Evolutionary conservation across 805 yeast species (phyloP), one percentile per base, ranked within the genome.

Genomic region (Candida jianshihensis): DNA sequence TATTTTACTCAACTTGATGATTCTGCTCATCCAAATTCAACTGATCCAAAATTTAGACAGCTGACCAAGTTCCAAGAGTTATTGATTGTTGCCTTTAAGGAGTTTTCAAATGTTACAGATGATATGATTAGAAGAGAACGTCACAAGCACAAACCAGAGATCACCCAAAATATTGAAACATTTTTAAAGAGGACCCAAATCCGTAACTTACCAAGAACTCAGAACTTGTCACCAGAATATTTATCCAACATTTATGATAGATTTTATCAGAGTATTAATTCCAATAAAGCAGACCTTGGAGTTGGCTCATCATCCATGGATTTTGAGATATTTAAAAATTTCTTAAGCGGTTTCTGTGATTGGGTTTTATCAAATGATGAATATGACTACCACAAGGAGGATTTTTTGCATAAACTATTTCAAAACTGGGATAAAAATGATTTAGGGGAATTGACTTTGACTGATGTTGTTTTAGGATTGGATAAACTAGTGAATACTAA

Each of bases 141-240:
- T 36, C 65, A 71, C 18, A 81, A 72, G 53, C 80, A 75, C 56
- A 78, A 88, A 57, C 77, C 79, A 46, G 75, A 79, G 31, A 90
- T 92, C 30, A 77, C 84, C 52, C 84, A 74, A 48, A 90, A 92
- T 37, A 87, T 90, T 42, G 95, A 92, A 47, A 70, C 78, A 1
- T 90, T 90, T 63, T 94, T 92, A 25, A 92, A 90, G 59, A 71
- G 96, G 39, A 86, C 97, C 0, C 96, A 92, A 57, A 57, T 92
- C 28, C 70, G 98, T 46, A 89, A 87, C 57, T 63, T 90, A 37
- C 90, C 94, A 25, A 80, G 81, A 53, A 75, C 85, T 1, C 70
- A 68, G 19, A 74, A 82, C 51, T 60, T 90, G 24, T 56, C 68
- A 4, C 65, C 60, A 19, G 78, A 68, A 0, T 75, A 84, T 26